Percentiles rank a stretch among this genome's conserved stretches.
phyloP scores from a whole-genome alignment of 2,329 filamentous ascomycete genomes.

The Hymenoscyphus occultus region DNA sequence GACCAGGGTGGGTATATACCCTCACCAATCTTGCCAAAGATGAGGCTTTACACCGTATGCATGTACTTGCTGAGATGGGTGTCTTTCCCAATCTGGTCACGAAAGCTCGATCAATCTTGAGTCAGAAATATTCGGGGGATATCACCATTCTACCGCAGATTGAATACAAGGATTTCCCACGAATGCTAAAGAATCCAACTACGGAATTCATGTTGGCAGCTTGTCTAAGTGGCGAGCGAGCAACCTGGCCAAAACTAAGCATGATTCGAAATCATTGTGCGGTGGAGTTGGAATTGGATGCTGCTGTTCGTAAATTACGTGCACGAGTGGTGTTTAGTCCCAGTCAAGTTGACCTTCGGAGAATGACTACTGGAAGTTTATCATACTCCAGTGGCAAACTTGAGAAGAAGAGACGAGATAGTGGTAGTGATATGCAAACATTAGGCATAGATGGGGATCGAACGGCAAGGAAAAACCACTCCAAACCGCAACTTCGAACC shows the following conservation, averaged over 20 bases:
- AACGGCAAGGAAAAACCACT: conserved; percentile 16
- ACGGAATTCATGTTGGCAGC: conserved; percentile 81
- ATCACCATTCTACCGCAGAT: conserved; percentile 90
- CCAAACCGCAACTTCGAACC: conserved; percentile 27
- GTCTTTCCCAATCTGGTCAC: conserved; percentile 75
- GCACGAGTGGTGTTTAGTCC: conserved; percentile 52
- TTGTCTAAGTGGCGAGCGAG: conserved; percentile 73
- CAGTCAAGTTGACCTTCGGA: conserved; percentile 34
- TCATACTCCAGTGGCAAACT: conserved; percentile 14
- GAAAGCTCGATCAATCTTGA: conserved; percentile 77
- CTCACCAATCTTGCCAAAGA: conserved; percentile 72
- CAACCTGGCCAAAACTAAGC: conserved; percentile 88
- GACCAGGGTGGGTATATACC: conserved; percentile 57
- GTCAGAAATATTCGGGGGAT: conserved; percentile 89
- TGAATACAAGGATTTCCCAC: conserved; percentile 68
- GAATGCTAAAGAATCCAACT: conserved; percentile 79
- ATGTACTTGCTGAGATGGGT: conserved; percentile 76
- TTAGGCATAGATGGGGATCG: conserved; percentile 14
- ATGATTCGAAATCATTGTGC: conserved; percentile 84
- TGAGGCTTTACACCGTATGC: conserved; percentile 76
- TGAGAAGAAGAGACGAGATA: conserved; percentile 26
- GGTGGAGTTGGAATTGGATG: conserved; percentile 80
- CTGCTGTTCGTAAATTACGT: conserved; percentile 66
- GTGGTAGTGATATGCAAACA: conserved; percentile 20
- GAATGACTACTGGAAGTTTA: conserved; percentile 28